Base-by-base conservation (phyloP, 495 filamentous ascomycete species). In the Aspergillus bertholletiae region DNA sequence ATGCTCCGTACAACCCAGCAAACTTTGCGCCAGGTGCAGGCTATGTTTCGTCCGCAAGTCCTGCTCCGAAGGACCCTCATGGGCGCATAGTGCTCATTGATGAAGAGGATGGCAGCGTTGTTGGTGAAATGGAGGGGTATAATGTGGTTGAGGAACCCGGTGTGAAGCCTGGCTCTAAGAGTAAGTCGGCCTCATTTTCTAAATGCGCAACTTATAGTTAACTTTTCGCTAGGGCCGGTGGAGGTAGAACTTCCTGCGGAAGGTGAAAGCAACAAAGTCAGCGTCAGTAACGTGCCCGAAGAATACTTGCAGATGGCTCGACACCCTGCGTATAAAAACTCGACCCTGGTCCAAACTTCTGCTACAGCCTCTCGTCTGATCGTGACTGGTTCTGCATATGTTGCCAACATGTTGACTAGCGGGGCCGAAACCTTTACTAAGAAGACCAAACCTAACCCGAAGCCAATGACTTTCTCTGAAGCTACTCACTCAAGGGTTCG, bases 91-190 rank as follows among this genome's bases (percentile, higher is more conserved):
- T 97, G n/a, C 77, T 98, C 3, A 76, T 97, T 24, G 90, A 98
- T 54, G 94, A 98, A 63, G 93, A 97, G 57, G 86, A 98, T 77
- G 94, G 90, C 46, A 93, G 88, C 67, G 88, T 97, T 5, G 90
- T 98, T 17, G 95, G 94, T 26, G 94, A 97, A 65, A 77, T 98
- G 54, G 89, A 93, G 40, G 89, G 87, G 7, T 93, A 90, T 61
- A 74, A 92, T 43, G 76, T 96, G 26, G 79, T 92, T 18, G 94
- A 94, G 59, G 81, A 87, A 54, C 72, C 81, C 37, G 79, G 77
- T 45, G 77, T 98, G 49, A 81, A 87, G 58, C 83, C 84, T 23
- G 94, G 94, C 30, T 93, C 88, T 21, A 97, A 98, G 75, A 87
- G 92, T 96, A 73, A 55, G 77, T 15, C 30, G 15, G 15, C 27